Conservation (phyloP, 768 basidiomycete genomes). For the Calocybe gangraenosa region DNA sequence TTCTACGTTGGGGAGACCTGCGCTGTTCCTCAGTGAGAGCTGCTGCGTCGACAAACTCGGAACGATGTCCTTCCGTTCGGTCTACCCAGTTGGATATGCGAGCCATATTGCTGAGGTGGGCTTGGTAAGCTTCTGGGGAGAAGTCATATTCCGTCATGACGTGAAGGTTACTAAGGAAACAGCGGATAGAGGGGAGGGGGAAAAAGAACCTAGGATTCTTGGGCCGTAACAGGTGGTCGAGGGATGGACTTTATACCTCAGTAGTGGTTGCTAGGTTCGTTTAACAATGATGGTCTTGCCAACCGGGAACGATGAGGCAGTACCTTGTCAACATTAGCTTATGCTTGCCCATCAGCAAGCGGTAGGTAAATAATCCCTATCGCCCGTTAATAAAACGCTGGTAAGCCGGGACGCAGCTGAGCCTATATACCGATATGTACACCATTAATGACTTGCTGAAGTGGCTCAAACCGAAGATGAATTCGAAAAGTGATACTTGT, state of each 20-base stretch:
- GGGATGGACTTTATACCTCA: constrained; percentile 6
- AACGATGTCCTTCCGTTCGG: constrained; percentile 15
- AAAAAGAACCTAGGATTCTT: constrained; percentile 4
- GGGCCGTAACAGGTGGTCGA: not conserved
- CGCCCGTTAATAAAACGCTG: no score
- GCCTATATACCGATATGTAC: no score
- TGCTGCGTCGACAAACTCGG: constrained; percentile 16
- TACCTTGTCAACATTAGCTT: constrained; percentile 6
- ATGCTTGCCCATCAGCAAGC: no score
- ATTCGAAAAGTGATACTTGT: no score
- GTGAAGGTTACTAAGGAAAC: not conserved
- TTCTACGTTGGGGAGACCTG: not conserved
- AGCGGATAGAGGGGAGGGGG: not conserved
- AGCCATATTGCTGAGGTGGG: constrained; percentile 17
- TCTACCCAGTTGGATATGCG: constrained; percentile 19
- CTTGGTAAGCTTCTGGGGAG: constrained; percentile 19
- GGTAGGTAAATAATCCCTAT: no score
- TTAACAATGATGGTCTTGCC: constrained; percentile 10
- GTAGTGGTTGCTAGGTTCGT: constrained; percentile 6
- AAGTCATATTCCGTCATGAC: constrained; percentile 23
- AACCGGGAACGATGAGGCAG: constrained; percentile 7
- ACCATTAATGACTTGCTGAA: no score
- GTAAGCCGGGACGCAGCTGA: no score
- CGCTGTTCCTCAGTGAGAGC: constrained; percentile 11
- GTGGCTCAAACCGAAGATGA: no score